These are phyloP conservation scores for Saccharomycopsis selenospora DNA, from an alignment of 805 yeast genomes.

Conservation along the genomic window DNA sequence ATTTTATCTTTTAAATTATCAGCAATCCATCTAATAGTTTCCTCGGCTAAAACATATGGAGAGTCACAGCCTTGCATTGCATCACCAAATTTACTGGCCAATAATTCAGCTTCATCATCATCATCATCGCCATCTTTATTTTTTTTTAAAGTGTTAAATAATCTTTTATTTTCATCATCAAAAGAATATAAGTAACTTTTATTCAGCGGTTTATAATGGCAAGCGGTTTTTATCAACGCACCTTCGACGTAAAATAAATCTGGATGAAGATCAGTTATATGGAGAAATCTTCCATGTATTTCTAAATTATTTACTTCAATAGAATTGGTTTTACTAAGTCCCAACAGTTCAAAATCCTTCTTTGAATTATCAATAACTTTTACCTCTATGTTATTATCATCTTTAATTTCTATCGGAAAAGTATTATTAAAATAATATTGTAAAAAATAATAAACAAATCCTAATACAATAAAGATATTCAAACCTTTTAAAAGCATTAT, in stretches of 20 bases:
- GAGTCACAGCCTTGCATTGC: constrained; percentile 75
- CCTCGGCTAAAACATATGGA: constrained; percentile 52
- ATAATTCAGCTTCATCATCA: constrained; percentile 29
- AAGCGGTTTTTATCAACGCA: constrained; percentile 38
- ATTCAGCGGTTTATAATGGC: constrained; percentile 39
- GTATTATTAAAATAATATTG: too few relatives aligned
- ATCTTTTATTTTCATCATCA: constrained; percentile 27
- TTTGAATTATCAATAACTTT: background rate
- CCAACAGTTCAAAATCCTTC: background rate
- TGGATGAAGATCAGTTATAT: constrained; percentile 82
- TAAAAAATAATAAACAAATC: too few relatives aligned
- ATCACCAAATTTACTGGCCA: constrained; percentile 65
- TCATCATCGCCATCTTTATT: background rate
- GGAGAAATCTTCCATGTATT: constrained; percentile 70
- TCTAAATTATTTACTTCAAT: background rate
- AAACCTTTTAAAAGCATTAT: too few relatives aligned
- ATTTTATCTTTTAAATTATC: constrained; percentile 63
- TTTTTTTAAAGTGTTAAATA: background rate
- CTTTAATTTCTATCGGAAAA: too few relatives aligned
- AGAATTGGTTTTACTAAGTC: background rate
- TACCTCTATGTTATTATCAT: too few relatives aligned
- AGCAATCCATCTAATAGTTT: constrained; percentile 61
- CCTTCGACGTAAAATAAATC: constrained; percentile 59
- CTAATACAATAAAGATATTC: too few relatives aligned
- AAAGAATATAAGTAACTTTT: too few relatives aligned